These are phyloP conservation scores for Wallacemonas sp. DNA, from an alignment of 208 protist species.

Conservation along the genomic window DNA sequence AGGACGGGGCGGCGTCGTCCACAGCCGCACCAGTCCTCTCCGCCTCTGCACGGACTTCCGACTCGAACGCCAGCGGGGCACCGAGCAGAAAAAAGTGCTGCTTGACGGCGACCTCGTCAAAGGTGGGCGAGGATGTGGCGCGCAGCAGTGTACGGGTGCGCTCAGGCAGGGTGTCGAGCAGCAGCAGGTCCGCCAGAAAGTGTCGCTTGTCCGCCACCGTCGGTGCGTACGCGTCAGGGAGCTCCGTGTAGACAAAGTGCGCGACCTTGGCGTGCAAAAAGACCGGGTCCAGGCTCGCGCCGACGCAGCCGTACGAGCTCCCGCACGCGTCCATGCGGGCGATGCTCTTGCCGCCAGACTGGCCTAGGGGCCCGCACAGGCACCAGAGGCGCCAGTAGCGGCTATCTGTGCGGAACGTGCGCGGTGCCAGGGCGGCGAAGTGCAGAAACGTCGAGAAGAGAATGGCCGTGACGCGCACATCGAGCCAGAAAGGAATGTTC, in stretches of 20 bases:
- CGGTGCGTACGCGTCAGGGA: slow-evolving; percentile 12
- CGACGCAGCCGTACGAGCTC: slow-evolving; percentile 39
- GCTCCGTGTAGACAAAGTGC: slow-evolving; percentile 27
- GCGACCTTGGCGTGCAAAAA: slow-evolving; percentile 36
- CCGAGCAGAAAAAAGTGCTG: slow-evolving; percentile 74
- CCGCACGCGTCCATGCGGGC: slow-evolving; percentile 49
- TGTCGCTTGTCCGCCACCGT: slow-evolving; percentile 14
- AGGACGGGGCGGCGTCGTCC: neutral
- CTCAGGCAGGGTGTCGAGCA: slow-evolving; percentile 27
- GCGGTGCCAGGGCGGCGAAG: slow-evolving; percentile 53
- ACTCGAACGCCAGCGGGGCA: slow-evolving; percentile 41
- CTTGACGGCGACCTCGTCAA: slow-evolving; percentile 50
- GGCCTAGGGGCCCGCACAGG: slow-evolving; percentile 76
- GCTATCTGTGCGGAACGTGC: slow-evolving; percentile 17
- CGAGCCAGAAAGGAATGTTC: slow-evolving; percentile 84
- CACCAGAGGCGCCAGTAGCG: slow-evolving; percentile 70
- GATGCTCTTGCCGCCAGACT: slow-evolving; percentile 53
- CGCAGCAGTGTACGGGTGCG: slow-evolving; percentile 37
- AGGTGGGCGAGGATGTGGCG: neutral
- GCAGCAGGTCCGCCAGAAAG: slow-evolving; percentile 42
- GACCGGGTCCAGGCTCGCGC: slow-evolving; percentile 38
- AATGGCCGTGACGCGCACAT: slow-evolving; percentile 74
- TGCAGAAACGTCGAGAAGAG: slow-evolving; percentile 64
- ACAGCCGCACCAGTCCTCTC: neutral
- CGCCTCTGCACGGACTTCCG: neutral